These are phyloP conservation scores for Cercospora sp. DNA, from an alignment of 2,329 filamentous ascomycete species.

Conservation along the genomic window DNA sequence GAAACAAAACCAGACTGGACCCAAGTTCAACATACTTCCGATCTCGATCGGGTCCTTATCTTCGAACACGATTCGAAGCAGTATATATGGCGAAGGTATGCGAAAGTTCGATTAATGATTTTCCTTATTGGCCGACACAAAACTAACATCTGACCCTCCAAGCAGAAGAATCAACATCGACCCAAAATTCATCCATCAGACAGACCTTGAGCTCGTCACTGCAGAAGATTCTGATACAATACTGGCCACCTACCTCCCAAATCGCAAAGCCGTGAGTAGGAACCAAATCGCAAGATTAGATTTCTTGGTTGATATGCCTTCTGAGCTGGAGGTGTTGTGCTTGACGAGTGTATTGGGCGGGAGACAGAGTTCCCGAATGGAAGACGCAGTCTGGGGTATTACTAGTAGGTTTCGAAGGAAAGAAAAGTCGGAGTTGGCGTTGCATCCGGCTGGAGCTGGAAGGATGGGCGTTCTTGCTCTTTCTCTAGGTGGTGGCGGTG, in stretches of 20 bases:
- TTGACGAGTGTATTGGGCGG: not conserved
- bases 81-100: constrained; percentile 8
- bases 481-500: not conserved
- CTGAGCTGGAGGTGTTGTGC: not conserved
- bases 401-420: not conserved
- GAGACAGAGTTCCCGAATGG: not conserved
- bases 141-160: not conserved
- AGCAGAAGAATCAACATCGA: not conserved
- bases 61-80: not conserved
- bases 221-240: not conserved
- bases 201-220: constrained; percentile 6
- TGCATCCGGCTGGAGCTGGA: not conserved
- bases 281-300: constrained; percentile 1
- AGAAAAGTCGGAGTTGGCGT: not conserved
- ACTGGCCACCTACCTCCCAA: not conserved
- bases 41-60: not conserved
- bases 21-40: not conserved
- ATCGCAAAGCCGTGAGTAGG: not conserved
- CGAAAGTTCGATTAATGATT: no score
- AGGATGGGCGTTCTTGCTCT: not conserved
- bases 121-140: not conserved
- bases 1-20: not conserved
- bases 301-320: constrained; percentile 1
- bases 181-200: not conserved
- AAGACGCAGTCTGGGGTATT: not conserved